Base-by-base conservation (phyloP, 495 filamentous ascomycete genomes). In the Hyphodiscus hymeniophilus region DNA sequence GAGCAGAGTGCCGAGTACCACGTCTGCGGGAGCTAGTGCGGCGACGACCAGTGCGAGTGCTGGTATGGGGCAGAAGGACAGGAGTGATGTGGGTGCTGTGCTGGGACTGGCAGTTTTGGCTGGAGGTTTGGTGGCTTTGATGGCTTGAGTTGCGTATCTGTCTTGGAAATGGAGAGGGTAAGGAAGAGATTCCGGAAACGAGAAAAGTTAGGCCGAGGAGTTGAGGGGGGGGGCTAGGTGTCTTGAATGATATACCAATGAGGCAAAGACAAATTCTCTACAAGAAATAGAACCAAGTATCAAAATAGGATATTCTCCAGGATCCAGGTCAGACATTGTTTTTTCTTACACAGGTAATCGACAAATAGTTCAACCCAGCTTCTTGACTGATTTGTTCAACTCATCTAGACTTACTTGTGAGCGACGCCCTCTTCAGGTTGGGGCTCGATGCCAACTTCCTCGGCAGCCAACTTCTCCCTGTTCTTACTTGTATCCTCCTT, bases 371-470 rank as follows among this genome's bases (percentile, higher is more conserved):
- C n/a, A n/a, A n/a, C n/a, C n/a, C n/a, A n/a, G n/a, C n/a, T n/a
- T n/a, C n/a, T n/a, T n/a, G n/a, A n/a, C n/a, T n/a, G n/a, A n/a
- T n/a, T n/a, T n/a, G n/a, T n/a, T n/a, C n/a, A n/a, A n/a, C n/a
- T n/a, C n/a, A n/a, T n/a, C n/a, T n/a, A n/a, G 42, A 76, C 72
- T 75, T 68, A 80, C 75, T 28, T 28, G 26, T 28, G 26, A 28
- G 26, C 62, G 58, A 82, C 81, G 39, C 78, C 82, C 63, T 85
- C 81, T 56, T 74, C 81, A 21, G 74, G 64, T 56, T 68, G 52
- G 23, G 82, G 75, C 66, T 77, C 63, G 50, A 84, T 64, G 16
- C 69, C 81, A 40, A 72, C 80, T 47, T 78, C 74, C 65, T 87
- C 82, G 22, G 79, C 81, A 38, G 78, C 80, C 23, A 67, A 59